Base-by-base conservation (phyloP, 2,329 filamentous ascomycete species). In the Pleomassaria siparia region DNA sequence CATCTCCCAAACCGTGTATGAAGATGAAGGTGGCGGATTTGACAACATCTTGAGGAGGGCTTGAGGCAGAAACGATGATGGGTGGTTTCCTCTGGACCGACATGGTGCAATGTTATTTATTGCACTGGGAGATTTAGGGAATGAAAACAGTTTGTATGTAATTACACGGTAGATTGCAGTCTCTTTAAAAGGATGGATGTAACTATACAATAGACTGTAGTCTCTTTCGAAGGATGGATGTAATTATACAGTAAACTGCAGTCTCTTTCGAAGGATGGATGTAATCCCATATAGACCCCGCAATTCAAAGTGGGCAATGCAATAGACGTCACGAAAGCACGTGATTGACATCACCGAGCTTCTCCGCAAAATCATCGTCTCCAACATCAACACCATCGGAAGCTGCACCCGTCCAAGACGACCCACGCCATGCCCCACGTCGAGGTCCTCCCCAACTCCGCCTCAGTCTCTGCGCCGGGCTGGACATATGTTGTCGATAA, bases 401-500 rank as follows among this genome's bases (percentile, higher is more conserved):
- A 30, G 24, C 22, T 29, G 24, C 46, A 35, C 36, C 10, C 43
- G 40, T 41, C 41, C 36, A 35, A n/a, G 12, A 35, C 35, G 18
- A 37, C 28, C 25, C 18, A 30, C 41, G 58, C 53, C 35, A 85
- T 85, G 79, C 82, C 82, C 58, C 87, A 88, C 61, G 89, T 97
- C 61, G 85, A 95, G 72, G 87, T 95, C 59, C 77, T 96, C 47
- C 88, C 89, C 28, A 75, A 74, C 48, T 84, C 83, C 63, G 84
- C 83, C 51, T 84, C 84, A 13, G 82, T 83, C 36, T 77, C 81
- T 36, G 88, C 89, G 1, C 91, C 92, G 1, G 92, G 92, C 63
- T 97, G 91, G 87, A 90, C 90, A 11, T 96, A 96, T 68, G 89
- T 96, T 1, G 85, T 91, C 24, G 89, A 96, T 65, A 85, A 81